A percentile compares a stretch with the other conserved stretches of the same genome.
Evolutionary conservation across 768 basidiomycete genomes (phyloP).

Genomic region (Phylloporus sp.): DNA sequence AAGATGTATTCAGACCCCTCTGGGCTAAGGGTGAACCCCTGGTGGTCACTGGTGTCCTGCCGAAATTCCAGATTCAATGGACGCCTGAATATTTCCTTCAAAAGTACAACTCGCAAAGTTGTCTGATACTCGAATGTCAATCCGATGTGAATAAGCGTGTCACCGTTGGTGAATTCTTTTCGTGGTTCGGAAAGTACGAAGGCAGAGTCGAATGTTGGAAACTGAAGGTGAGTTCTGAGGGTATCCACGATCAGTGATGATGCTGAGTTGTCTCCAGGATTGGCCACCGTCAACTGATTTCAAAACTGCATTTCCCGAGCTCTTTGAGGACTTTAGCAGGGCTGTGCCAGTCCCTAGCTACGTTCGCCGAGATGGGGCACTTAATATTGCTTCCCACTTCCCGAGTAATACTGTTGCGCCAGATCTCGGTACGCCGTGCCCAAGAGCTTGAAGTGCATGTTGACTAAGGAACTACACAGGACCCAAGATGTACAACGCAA

Average conservation of each 20-base stretch:
- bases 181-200: slow-evolving; percentile 64
- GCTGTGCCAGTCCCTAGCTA: slow-evolving; percentile 87
- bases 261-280: slow-evolving; percentile 47
- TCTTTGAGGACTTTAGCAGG: slow-evolving; percentile 79
- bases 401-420: slow-evolving; percentile 73
- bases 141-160: slow-evolving; percentile 56
- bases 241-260: not conserved
- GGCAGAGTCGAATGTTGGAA: slow-evolving; percentile 60
- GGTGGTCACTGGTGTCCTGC: slow-evolving; percentile 62
- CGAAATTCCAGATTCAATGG: slow-evolving; percentile 69
- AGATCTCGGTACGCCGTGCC: slow-evolving; percentile 59
- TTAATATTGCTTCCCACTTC: slow-evolving; percentile 88
- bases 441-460: not conserved
- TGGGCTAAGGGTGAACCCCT: slow-evolving; percentile 78
- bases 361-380: slow-evolving; percentile 83
- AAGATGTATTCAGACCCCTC: slow-evolving; percentile 55
- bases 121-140: slow-evolving; percentile 81
- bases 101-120: slow-evolving; percentile 56
- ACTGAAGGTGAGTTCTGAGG: slow-evolving; percentile 53
- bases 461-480: slow-evolving; percentile 40
- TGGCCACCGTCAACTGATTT: slow-evolving; percentile 92
- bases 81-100: slow-evolving; percentile 75
- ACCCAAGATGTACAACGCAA: slow-evolving; percentile 94
- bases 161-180: slow-evolving; percentile 77
- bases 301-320: slow-evolving; percentile 71